Evolutionary conservation across 2,329 filamentous ascomycete genomes (phyloP).

Genomic region (Eutypa lata): DNA sequence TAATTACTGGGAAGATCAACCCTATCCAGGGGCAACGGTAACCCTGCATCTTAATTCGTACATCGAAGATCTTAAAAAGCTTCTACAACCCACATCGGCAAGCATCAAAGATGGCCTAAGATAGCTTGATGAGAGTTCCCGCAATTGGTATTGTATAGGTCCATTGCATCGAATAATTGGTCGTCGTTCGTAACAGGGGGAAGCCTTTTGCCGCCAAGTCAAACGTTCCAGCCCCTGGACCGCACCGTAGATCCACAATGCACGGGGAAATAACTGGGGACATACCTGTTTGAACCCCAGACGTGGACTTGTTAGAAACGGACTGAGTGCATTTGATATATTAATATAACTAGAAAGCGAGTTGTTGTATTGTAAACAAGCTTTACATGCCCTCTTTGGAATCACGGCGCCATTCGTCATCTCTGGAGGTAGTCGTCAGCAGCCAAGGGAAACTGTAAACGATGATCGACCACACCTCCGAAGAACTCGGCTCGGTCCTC

Average conservation of each 20-base stretch:
- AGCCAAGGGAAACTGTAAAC: neutral
- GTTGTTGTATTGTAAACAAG: too few relatives aligned
- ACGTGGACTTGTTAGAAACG: neutral
- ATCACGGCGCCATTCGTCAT: too few relatives aligned
- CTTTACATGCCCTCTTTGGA: too few relatives aligned
- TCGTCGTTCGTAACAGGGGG: neutral
- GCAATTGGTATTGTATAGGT: neutral
- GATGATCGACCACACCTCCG: neutral
- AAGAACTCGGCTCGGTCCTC: neutral
- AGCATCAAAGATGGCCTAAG: neutral
- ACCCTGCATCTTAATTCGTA: neutral
- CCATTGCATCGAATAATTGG: neutral
- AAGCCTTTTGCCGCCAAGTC: neutral
- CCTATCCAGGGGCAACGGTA: too few relatives aligned
- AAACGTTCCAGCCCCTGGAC: constrained; percentile 1
- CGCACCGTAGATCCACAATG: neutral
- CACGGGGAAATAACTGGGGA: neutral
- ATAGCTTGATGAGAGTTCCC: neutral
- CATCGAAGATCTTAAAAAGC: neutral
- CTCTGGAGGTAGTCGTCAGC: too few relatives aligned
- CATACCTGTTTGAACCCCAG: neutral
- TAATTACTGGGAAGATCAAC: too few relatives aligned
- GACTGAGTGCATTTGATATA: neutral
- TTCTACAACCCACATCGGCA: neutral
- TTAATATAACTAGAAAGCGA: neutral